These are phyloP conservation scores for Blastomyces percursus DNA, from an alignment of 2,329 filamentous ascomycete species.

Conservation along the genomic window DNA sequence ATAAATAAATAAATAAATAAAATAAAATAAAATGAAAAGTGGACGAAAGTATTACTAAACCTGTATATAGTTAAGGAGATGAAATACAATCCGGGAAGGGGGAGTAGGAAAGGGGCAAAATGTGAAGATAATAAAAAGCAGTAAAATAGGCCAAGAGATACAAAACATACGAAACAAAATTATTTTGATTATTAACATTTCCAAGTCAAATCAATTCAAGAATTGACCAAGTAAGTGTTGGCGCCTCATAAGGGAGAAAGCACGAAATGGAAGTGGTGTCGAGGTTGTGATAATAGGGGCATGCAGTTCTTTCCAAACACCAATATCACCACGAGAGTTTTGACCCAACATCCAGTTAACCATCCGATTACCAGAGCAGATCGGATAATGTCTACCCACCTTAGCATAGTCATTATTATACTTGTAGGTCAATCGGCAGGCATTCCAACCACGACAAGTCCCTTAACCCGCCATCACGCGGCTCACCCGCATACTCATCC, in stretches of 20 bases:
- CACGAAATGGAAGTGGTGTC: background rate
- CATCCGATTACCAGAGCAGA: background rate
- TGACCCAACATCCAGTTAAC: background rate
- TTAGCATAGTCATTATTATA: background rate
- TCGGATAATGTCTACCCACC: background rate
- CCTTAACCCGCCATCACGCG: background rate
- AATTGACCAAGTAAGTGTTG: background rate
- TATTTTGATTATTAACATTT: background rate
- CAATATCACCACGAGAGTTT: background rate
- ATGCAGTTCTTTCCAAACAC: background rate
- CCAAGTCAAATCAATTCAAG: background rate
- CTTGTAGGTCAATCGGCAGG: slow-evolving; percentile 11
- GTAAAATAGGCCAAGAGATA: too few relatives aligned
- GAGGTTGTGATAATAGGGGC: background rate
- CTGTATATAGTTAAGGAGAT: too few relatives aligned
- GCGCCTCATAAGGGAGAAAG: background rate
- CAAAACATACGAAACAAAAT: background rate
- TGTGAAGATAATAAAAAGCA: background rate
- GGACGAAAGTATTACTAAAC: too few relatives aligned
- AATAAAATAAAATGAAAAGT: too few relatives aligned
- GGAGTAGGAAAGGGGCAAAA: background rate
- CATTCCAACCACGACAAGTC: slow-evolving; percentile 14
- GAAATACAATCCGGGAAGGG: background rate
- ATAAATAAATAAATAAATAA: too few relatives aligned
- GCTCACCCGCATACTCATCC: background rate